Base-by-base conservation (phyloP, 345 rosid species). In the Rubroshorea leprosula region DNA sequence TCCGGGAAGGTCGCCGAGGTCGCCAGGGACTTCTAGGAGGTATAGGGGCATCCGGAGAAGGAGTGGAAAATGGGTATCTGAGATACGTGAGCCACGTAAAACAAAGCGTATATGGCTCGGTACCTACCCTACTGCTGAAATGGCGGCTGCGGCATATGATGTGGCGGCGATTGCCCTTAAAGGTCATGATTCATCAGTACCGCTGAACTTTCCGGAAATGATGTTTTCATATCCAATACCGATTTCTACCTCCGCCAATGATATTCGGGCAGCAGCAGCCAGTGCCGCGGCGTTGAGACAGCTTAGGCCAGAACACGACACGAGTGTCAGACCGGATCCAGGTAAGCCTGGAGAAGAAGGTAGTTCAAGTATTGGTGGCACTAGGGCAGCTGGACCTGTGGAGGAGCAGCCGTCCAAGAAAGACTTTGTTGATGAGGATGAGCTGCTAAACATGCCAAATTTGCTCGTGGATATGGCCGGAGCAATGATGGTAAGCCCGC, bases 71-170 rank as follows among this genome's bases (percentile, higher is more conserved):
- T 78, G 87, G 86, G 95, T 86, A 0, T 86, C 95, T 2, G 95
- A 86, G 76, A 82, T 83, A 54, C 71, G 95, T 24, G 86, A 83
- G 77, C 95, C 95, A 21, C 83, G 86, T 57, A 83, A 83, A 55
- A 70, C 86, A 23, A 83, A 80, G 0, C 71, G 95, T 7, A 77
- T 83, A 14, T 86, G 94, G 94, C 72, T 86, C 0, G 94, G 94
- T 3, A 85, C 92, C 10, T 82, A 82, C 26, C 76, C 84, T 1
- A 80, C 80, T 3, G 80, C 89, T 19, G 90, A 83, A 64, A 87
- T 87, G 95, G 95, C 90, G 1, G 95, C 90, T 0, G 75, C 90
- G 0, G 95, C 95, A 1, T 83, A 86, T 44, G 90, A 86, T 57
- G 90, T 75, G 67, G 90, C 95, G 9, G 88, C 90, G 5, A 53